phyloP scores from a whole-genome alignment of 352 stramenopile species.

The Aphanomyces euteiches region DNA sequence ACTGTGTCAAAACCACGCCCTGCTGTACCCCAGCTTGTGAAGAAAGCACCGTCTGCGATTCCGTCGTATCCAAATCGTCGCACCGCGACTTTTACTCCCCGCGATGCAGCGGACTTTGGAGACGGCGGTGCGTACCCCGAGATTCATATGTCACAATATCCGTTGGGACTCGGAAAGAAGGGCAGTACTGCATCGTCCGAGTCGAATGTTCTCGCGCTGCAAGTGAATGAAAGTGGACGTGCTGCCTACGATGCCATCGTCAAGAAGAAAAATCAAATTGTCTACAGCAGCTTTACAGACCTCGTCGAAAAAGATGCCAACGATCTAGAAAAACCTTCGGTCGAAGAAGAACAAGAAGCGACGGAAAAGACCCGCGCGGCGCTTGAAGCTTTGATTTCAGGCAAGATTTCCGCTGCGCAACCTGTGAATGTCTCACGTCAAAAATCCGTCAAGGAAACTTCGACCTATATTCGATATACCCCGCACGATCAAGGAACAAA shows the following conservation, averaged over 20 bases:
- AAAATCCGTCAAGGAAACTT: conserved; percentile 85
- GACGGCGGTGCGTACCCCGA: conserved; percentile 98
- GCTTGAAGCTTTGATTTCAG: conserved; percentile 85
- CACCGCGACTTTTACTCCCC: conserved; percentile 56
- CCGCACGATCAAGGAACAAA: conserved; percentile 74
- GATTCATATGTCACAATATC: conserved; percentile 98
- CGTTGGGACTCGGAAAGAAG: conserved; percentile 92
- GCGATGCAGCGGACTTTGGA: conserved; percentile 87
- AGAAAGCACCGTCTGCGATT: conserved; percentile 21
- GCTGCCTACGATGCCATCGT: conserved; percentile 96
- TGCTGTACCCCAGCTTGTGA: not conserved
- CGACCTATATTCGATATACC: conserved; percentile 82
- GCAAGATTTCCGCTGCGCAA: conserved; percentile 87
- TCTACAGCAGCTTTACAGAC: conserved; percentile 93
- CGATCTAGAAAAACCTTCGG: conserved; percentile 40
- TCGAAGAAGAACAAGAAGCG: conserved; percentile 70
- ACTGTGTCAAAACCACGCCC: not conserved
- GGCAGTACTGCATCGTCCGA: conserved; percentile 45
- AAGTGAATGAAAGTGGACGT: conserved; percentile 87
- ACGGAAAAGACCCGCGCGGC: conserved; percentile 74
- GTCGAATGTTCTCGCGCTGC: conserved; percentile 80
- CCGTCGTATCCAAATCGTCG: conserved; percentile 62
- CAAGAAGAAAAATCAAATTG: conserved; percentile 73
- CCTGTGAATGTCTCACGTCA: conserved; percentile 76
- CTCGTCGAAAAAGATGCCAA: conserved; percentile 83